These are phyloP conservation scores for Eucalyptus urophylla DNA, from an alignment of 345 rosid species.

Conservation along the genomic window DNA sequence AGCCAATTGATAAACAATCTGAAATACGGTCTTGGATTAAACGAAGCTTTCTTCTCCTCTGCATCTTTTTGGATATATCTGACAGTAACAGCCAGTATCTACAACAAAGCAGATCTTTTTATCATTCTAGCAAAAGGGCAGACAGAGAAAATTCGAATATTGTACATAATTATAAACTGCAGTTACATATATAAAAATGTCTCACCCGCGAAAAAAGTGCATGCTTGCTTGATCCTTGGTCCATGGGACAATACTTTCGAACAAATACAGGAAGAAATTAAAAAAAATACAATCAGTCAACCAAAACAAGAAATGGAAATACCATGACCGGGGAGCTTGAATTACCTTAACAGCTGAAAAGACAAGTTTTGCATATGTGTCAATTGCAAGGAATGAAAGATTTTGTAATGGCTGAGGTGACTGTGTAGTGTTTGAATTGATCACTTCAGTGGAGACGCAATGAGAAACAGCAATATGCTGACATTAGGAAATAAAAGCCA, in stretches of 20 bases:
- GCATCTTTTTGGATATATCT: constrained; percentile 75
- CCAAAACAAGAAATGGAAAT: neutral
- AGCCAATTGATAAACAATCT: constrained; percentile 76
- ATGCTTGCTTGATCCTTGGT: constrained; percentile 65
- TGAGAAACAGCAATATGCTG: constrained; percentile 86
- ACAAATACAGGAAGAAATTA: neutral
- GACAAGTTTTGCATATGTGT: constrained; percentile 79
- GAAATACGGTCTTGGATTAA: constrained; percentile 63
- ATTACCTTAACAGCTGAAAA: constrained; percentile 43
- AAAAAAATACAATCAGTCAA: neutral
- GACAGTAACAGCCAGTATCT: constrained; percentile 67
- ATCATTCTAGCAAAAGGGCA: neutral
- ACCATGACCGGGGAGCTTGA: neutral
- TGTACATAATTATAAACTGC: neutral
- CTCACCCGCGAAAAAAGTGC: constrained; percentile 65
- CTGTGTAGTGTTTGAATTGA: constrained; percentile 43
- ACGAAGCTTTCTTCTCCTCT: constrained; percentile 69
- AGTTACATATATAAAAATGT: neutral
- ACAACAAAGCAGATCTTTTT: constrained; percentile 4
- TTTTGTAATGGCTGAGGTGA: constrained; percentile 58
- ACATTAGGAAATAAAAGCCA: neutral
- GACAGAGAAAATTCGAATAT: neutral
- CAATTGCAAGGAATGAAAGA: constrained; percentile 75
- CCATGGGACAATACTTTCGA: constrained; percentile 35
- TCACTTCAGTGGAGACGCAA: constrained; percentile 66